Base-by-base conservation (phyloP, 108 stramenopile species). In the Nitzschia putrida region DNA sequence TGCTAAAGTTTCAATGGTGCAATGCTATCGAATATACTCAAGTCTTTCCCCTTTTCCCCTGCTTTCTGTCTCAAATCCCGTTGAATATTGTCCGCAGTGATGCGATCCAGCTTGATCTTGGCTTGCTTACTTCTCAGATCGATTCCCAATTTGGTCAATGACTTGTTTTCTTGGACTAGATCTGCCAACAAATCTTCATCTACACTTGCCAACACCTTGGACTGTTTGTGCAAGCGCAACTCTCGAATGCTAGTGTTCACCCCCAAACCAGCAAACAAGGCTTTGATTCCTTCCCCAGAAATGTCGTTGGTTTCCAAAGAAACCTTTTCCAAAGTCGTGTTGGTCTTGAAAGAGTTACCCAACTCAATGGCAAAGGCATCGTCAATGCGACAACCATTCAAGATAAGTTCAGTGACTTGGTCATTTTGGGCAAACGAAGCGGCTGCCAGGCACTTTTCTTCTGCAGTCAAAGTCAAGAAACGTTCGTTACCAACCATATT, bases 201-300 rank as follows among this genome's bases (percentile, higher is more conserved):
- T 4, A 68, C 38, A n/a, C 58, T 71, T 23, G 52, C 57, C 22
- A 77, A 55, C 5, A 39, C 21, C 69, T 82, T 82, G 21, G 68
- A 72, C 44, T 82, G 81, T 21, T 82, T 78, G 58, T 77, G 81
- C 40, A 82, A 25, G 60, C 71, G 61, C 13, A 77, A 49, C 29
- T 82, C 81, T 22, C 54, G 40, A 14, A 82, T 49, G 21, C 66
- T 52, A n/a, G 52, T 63, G 43, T 82, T 82, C 38, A 64, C 38
- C 14, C 65, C 71, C 22, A 82, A 51, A 50, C 68, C 64, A 29
- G 49, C 34, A 51, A 77, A 54, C 13, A 82, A 43, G 8, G 75
- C 72, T 0, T 61, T 82, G 68, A 82, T 77, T 8, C 76, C 81
- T 34, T 49, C 68, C 13, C 72, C 76, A 13, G 71, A 65, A 24